A percentile compares a stretch with the other conserved stretches of the same genome.
These are phyloP conservation scores for Cryptococcus deneoformans DNA, from an alignment of 1,284 basidiomycete species.

Conservation along the genomic window DNA sequence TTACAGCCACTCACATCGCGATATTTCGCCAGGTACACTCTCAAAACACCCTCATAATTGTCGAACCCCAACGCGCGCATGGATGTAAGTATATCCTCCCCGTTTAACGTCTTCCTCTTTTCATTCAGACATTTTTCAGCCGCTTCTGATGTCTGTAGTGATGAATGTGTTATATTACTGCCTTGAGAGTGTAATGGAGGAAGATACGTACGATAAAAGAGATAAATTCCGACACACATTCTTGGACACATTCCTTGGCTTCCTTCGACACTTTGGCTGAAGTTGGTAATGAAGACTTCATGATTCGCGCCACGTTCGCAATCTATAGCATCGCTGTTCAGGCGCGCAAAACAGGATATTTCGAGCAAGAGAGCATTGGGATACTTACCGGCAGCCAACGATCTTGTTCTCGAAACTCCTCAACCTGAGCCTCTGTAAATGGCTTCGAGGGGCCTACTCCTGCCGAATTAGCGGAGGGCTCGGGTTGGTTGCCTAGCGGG, in stretches of 20 bases:
- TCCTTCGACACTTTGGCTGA: slow-evolving; percentile 97
- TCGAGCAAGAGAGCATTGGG: not conserved
- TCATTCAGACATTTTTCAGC: slow-evolving; percentile 97
- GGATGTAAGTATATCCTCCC: slow-evolving; percentile 84
- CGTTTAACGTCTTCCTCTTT: slow-evolving; percentile 90
- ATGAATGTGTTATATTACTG: slow-evolving; percentile 2
- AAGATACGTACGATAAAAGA: slow-evolving; percentile 65
- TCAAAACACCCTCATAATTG: slow-evolving; percentile 84
- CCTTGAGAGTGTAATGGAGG: not conserved
- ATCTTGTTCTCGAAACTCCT: slow-evolving; percentile 88
- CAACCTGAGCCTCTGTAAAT: slow-evolving; percentile 87
- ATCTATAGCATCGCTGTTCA: slow-evolving; percentile 57
- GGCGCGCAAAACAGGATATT: not conserved
- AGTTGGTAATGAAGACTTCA: slow-evolving; percentile 83
- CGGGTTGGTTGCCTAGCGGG: slow-evolving; percentile 8
- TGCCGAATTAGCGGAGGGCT: not conserved
- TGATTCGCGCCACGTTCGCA: slow-evolving; percentile 91
- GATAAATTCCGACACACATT: slow-evolving; percentile 95
- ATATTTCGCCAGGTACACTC: slow-evolving; percentile 86
- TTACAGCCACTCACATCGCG: slow-evolving; percentile 61
- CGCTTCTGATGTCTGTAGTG: slow-evolving; percentile 50
- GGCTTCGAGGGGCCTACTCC: slow-evolving; percentile 10
- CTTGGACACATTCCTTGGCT: slow-evolving; percentile 94
- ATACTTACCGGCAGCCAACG: slow-evolving; percentile 76
- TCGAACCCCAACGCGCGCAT: slow-evolving; percentile 91